Conservation (phyloP, 2,329 filamentous ascomycete genomes). For the Cladosporium sp. region DNA sequence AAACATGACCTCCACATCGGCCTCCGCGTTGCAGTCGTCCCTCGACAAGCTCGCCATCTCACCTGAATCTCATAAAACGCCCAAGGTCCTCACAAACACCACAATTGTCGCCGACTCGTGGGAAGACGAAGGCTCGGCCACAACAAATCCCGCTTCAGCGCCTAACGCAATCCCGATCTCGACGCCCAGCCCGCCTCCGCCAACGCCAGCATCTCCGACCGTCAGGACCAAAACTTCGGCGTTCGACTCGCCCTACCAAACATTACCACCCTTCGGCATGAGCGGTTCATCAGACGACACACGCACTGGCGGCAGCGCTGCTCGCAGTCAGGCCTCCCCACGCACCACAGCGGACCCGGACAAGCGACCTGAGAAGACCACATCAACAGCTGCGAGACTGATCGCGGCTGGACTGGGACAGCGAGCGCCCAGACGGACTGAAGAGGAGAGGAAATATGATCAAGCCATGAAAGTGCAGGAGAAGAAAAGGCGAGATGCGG, state of each 20-base stretch:
- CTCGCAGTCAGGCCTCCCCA: neutral
- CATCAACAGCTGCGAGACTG: constrained; percentile 83
- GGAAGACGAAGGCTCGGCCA: constrained; percentile 66
- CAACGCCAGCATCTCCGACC: constrained; percentile 65
- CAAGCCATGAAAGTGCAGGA: constrained; percentile 80
- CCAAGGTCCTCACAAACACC: constrained; percentile 16
- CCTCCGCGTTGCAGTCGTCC: constrained; percentile 31
- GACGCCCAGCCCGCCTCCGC: constrained; percentile 60
- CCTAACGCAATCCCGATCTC: constrained; percentile 33
- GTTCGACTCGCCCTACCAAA: constrained; percentile 28
- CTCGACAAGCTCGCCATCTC: constrained; percentile 39
- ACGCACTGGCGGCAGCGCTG: constrained; percentile 8
- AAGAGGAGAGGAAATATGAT: constrained; percentile 88
- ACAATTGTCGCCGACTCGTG: constrained; percentile 63
- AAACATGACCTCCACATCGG: constrained; percentile 20
- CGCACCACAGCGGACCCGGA: constrained; percentile 25
- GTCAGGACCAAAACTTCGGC: constrained; percentile 25
- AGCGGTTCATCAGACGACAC: constrained; percentile 26
- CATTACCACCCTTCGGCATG: constrained; percentile 31
- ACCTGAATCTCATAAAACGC: constrained; percentile 23
- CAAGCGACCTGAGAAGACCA: constrained; percentile 79
- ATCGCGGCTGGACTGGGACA: constrained; percentile 88
- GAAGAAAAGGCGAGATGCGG: constrained; percentile 71
- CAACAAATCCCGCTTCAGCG: constrained; percentile 35
- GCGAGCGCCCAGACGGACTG: constrained; percentile 75